phyloP scores from a whole-genome alignment of 78 protist genomes.

The Cyanophora paradoxa region DNA sequence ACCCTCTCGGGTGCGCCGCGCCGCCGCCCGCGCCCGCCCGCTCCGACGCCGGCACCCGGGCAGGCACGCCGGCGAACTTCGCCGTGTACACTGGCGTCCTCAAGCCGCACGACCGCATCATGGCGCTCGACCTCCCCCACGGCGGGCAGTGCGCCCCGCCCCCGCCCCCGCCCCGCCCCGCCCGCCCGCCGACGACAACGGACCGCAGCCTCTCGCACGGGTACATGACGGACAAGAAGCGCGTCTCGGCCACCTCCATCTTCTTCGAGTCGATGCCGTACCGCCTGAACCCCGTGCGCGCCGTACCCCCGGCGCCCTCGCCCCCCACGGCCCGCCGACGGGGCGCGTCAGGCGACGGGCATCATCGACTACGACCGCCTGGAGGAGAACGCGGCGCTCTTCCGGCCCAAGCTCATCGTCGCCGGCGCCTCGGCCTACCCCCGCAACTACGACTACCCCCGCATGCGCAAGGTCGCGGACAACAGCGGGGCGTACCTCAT shows the following conservation, averaged over 20 bases:
- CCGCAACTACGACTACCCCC: conserved; percentile 55
- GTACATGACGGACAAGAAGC: conserved; percentile 35
- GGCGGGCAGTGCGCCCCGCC: conserved; percentile 43
- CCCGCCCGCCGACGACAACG: too few species aligned
- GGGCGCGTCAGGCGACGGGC: conserved; percentile 45
- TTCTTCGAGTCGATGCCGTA: conserved; percentile 81
- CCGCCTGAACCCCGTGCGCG: conserved; percentile 26
- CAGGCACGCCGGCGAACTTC: conserved; percentile 78
- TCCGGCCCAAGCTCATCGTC: conserved; percentile 72
- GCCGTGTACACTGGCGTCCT: conserved; percentile 67
- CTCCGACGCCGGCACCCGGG: conserved; percentile 26
- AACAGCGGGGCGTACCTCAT: conserved; percentile 50
- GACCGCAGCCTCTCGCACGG: conserved; percentile 12
- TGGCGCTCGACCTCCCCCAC: conserved; percentile 64
- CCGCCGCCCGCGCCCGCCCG: neutral
- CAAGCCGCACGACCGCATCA: conserved; percentile 70
- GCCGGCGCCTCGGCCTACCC: conserved; percentile 85
- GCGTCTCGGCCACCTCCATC: conserved; percentile 55
- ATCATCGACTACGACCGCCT: conserved; percentile 71
- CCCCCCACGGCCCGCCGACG: neutral
- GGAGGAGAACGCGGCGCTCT: conserved; percentile 32
- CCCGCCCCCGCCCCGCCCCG: too few species aligned
- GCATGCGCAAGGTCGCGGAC: conserved; percentile 69
- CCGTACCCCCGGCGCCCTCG: too few species aligned
- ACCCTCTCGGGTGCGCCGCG: conserved; percentile 41